Evolutionary conservation across 306 rosid species (phyloP), one percentile per base, ranked within the genome.

Genomic region (Malus asiatica): DNA sequence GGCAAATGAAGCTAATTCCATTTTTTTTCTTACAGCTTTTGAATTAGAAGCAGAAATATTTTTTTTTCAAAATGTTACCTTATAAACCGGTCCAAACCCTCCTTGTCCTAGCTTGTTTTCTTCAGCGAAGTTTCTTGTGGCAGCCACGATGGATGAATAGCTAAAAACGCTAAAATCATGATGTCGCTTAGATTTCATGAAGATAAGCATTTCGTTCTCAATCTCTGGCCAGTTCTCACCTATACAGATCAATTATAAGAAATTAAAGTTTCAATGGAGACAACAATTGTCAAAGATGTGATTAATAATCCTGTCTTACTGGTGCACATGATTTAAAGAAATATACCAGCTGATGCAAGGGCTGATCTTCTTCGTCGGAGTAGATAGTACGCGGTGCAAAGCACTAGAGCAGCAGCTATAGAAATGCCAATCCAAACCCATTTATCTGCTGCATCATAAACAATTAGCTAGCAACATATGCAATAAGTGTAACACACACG

Each of bases 371-470:
- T 68, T 18, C 45, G 16, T 22, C 58, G 40, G 53, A 55, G n/a
- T 3, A 8, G 23, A 10, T 30, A n/a, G 22, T 58, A 70, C 2
- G 25, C 25, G 25, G 25, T 25, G 25, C 25, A 25, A 25, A 25
- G 25, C 25, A 25, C 25, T 25, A 25, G 25, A 25, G 25, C 25
- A 25, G 25, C 25, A 25, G 25, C 25, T 25, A 25, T 25, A 25
- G 25, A 25, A 69, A 38, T 15, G 3, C 72, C 46, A 45, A 66
- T 58, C 84, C 86, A 76, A 40, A 42, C 27, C 79, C 82, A 74
- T 65, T 74, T 57, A 42, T 59, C 13, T 44, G 33, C 15, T 66
- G 52, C 29, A 38, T 11, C 32, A 59, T 12, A 59, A 55, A 19
- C 60, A 55, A 55, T 55, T 55, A 55, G 53, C 53, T 46, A 46